Evolutionary conservation across 2,329 filamentous ascomycete species (phyloP), one percentile per base, ranked within the genome.

Genomic region (Phoma herbarum): DNA sequence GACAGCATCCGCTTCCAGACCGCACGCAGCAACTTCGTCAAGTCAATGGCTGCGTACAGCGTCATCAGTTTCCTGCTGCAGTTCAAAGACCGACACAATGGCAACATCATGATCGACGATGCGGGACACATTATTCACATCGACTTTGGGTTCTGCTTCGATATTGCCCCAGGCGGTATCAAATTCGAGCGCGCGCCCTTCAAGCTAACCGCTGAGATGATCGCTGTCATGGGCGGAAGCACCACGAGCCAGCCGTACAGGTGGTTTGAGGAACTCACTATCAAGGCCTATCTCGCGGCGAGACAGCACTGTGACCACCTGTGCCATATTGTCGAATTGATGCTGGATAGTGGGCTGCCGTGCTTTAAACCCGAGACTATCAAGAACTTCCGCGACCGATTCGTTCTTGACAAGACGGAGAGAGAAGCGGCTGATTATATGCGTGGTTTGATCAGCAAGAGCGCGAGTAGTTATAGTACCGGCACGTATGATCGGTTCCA

Each of bases 21-120:
- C 77, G 95, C 95, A 11, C 90, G 95, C 62, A 93, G 87, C 80
- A 98, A 98, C 79, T 99, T 99, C 75, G 93, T 99, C 79, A 99
- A 99, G 82, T 95, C 90, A 74, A 98, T 99, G 95, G 95, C 96
- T 0, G 96, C 95, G 12, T 99, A 99, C 82, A 96, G 91, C 18
- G 90, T 99, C 71, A 98, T 99, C 65, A 96, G 92, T 0, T 99
- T 96, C 80, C 83, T 99, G 14, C 82, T 99, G 35, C 96, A 99
- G 73, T 98, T 99, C 88, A 99, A 99, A 79, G 95, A 99, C 76
- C 89, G 95, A 3, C 95, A 99, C 81, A 99, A 99, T 77, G 95
- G 95, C 62, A 99, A 99, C 82, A 99, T 99, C 82, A 99, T 99
- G 96, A 89, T 99, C 63, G 94, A 99, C 76, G 94, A 97, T 72